These are phyloP conservation scores for Lasiosphaeriaceae sp. DNA, from an alignment of 495 filamentous ascomycete species.

Conservation along the genomic window DNA sequence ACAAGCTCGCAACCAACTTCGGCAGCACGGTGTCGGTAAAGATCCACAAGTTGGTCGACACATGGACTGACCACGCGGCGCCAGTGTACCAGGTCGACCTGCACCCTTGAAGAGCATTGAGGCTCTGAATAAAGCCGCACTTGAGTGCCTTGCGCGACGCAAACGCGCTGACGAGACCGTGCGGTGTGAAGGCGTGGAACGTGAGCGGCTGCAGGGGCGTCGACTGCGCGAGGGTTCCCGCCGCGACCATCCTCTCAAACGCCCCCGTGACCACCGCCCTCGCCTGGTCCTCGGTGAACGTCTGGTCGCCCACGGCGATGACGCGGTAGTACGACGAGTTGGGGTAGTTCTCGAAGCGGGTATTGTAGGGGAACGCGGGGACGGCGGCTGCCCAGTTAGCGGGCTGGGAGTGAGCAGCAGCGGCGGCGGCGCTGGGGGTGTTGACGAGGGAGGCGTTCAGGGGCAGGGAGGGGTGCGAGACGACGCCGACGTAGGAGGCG, in stretches of 20 bases:
- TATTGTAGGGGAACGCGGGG: conserved; percentile 15
- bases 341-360: conserved; percentile 21
- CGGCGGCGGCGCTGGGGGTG: conserved; percentile 12
- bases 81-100: conserved; percentile 42
- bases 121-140: conserved; percentile 31
- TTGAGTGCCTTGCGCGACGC: conserved; percentile 28
- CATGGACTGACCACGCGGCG: conserved; percentile 34
- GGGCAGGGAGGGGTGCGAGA: conserved; percentile 26
- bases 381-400: conserved; percentile 7
- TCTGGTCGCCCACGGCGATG: conserved; percentile 31
- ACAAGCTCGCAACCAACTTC: conserved; percentile 10
- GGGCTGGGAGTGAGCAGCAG: too few species aligned
- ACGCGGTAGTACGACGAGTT: conserved; percentile 31
- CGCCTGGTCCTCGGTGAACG: conserved; percentile 23
- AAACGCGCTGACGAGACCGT: conserved; percentile 29
- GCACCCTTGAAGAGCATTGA: conserved; percentile 38
- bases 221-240: conserved; percentile 20
- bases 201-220: conserved; percentile 14
- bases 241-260: conserved; percentile 28
- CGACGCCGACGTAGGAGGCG: conserved; percentile 31
- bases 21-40: conserved; percentile 27
- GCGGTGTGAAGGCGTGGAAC: conserved; percentile 29
- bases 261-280: conserved; percentile 23
- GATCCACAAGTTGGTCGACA: conserved; percentile 36
- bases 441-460: conserved; percentile 16